Evolutionary conservation across 1,284 basidiomycete species (phyloP), one percentile per base, ranked within the genome.

Genomic region (Naganishia albida): DNA sequence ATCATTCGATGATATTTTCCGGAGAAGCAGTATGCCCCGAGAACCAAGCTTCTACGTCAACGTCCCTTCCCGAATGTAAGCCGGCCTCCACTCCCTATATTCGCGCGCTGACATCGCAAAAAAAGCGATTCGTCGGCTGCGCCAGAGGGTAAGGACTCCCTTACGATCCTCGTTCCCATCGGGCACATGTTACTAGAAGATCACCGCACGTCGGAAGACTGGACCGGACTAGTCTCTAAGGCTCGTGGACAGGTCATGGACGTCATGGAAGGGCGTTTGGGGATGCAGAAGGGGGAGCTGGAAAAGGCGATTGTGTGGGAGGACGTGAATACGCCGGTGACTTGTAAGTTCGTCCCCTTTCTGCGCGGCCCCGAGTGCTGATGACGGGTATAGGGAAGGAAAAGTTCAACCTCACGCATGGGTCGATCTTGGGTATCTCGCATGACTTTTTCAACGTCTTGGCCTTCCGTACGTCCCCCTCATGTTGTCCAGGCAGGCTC

Each of bases 21-120:
- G 80, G 54, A 72, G 78, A 7, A 80, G 81, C 49, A 73, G 75
- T 16, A 78, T 83, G 67, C 83, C 83, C 1, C 69, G 76, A n/a
- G 81, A 83, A 63, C 82, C 83, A 1, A 81, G 79, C 13, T 83
- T 83, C 74, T 83, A 83, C 73, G 81, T 83, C 72, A 82, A 84
- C 68, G 82, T 83, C 0, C 81, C 82, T 2, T 80, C 80, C 4
- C 72, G 80, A 49, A 74, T 81, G 73, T 75, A 56, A 53, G 73
- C 20, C 16, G 3, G 1, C 7, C n/a, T 15, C 30, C 38, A 2
- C 42, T 28, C 1, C 26, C 10, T 34, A 4, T 1, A 16, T 28
- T 4, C 46, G 3, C 7, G 3, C 26, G 49, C 49, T 50, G 26
- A 50, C 49, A 12, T 88, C 80, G 85, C 86, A 86, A 53, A 82